Evolutionary conservation across 768 basidiomycete genomes (phyloP).

Genomic region (Boletus vinaceobasis): DNA sequence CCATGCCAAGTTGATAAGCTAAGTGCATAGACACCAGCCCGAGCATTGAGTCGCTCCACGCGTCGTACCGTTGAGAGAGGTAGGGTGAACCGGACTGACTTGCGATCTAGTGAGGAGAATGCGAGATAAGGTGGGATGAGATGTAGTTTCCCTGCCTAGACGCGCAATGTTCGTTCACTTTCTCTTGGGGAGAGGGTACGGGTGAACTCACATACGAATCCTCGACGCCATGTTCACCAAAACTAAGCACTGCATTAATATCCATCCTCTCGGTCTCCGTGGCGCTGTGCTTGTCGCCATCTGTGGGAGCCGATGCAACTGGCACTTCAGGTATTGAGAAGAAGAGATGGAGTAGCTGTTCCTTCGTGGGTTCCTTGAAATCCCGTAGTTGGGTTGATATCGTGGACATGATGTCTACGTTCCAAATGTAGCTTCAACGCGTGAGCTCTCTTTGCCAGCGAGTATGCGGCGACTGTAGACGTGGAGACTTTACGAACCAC

Average conservation of each 20-base stretch:
- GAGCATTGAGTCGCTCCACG: constrained; percentile 90
- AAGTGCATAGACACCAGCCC: constrained; percentile 94
- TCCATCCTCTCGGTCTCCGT: constrained; percentile 69
- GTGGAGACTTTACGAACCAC: background rate
- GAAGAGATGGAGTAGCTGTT: constrained; percentile 79
- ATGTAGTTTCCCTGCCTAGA: constrained; percentile 85
- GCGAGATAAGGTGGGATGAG: constrained; percentile 87
- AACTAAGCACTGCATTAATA: constrained; percentile 83
- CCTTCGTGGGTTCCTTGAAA: constrained; percentile 91
- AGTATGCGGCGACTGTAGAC: background rate
- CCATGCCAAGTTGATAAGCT: constrained; percentile 93
- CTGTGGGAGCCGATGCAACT: constrained; percentile 13
- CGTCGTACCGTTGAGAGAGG: constrained; percentile 90
- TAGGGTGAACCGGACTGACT: constrained; percentile 87
- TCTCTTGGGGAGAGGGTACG: background rate
- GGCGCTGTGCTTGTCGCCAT: constrained; percentile 24
- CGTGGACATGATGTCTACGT: constrained; percentile 53
- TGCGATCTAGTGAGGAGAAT: constrained; percentile 87
- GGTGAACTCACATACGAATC: constrained; percentile 81
- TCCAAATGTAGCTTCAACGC: constrained; percentile 1
- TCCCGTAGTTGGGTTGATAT: constrained; percentile 86
- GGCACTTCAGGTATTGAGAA: constrained; percentile 70
- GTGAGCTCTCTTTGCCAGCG: background rate
- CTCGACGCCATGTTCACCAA: constrained; percentile 75
- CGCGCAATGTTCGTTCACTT: background rate